phyloP scores from a whole-genome alignment of 768 basidiomycete species.

The Leccinum boreale region DNA sequence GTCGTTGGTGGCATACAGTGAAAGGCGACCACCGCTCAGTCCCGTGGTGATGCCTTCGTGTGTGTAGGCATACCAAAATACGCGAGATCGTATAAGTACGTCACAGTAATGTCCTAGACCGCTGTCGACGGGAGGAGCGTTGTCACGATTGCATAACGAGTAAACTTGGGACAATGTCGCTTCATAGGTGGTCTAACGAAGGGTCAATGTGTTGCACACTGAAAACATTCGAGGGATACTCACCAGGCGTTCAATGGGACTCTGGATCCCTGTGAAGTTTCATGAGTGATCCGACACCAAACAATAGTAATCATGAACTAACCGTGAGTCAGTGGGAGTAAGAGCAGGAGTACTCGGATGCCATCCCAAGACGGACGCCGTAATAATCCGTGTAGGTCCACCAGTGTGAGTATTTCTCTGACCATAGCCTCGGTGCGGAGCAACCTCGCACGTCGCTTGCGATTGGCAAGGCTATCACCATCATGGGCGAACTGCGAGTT shows the following conservation, averaged over 20 bases:
- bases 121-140: constrained; percentile 42
- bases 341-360: constrained; percentile 70
- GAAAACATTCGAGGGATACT: background rate
- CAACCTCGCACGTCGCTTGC: constrained; percentile 43
- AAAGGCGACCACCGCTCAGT: constrained; percentile 78
- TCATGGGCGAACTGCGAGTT: constrained; percentile 15
- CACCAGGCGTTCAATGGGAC: constrained; percentile 24
- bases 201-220: constrained; percentile 3
- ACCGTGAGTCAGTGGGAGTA: constrained; percentile 87
- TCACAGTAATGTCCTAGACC: constrained; percentile 57
- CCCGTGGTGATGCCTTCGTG: constrained; percentile 83
- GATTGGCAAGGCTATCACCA: constrained; percentile 31
- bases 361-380: constrained; percentile 87
- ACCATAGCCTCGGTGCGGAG: constrained; percentile 66
- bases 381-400: constrained; percentile 77
- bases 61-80: constrained; percentile 88
- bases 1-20: constrained; percentile 53
- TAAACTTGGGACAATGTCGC: constrained; percentile 79
- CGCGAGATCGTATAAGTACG: constrained; percentile 60
- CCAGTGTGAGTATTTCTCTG: constrained; percentile 70
- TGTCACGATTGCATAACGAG: constrained; percentile 61
- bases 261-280: constrained; percentile 23
- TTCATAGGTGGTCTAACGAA: constrained; percentile 65
- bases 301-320: constrained; percentile 12
- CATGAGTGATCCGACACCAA: constrained; percentile 7